Percentiles rank a stretch among this genome's conserved stretches.
These are phyloP conservation scores for Kwoniella bestiolae DNA, from an alignment of 768 basidiomycete species.

Conservation along the genomic window DNA sequence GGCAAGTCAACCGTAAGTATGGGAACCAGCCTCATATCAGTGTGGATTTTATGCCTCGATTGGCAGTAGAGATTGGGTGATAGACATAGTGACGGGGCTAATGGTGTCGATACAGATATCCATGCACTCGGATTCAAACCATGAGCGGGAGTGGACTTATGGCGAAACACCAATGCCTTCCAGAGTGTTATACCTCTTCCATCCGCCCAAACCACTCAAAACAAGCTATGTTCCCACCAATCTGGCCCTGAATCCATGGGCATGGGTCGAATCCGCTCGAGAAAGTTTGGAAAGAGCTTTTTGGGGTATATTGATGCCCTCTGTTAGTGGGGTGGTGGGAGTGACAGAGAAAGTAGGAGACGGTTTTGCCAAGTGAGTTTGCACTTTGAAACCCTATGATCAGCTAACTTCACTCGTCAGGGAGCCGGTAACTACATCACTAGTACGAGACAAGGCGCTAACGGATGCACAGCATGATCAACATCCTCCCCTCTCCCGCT, in stretches of 20 bases:
- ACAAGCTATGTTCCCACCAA: not conserved
- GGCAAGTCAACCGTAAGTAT: constrained; percentile 3
- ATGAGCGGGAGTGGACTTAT: constrained; percentile 19
- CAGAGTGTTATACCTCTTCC: constrained; percentile 22
- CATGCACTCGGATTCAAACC: not conserved
- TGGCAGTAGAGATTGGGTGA: not conserved
- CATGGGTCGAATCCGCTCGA: constrained; percentile 16
- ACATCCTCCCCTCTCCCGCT: constrained; percentile 7
- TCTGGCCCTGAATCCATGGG: constrained; percentile 16
- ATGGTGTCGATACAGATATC: not conserved
- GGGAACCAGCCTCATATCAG: no score
- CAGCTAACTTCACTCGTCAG: not conserved
- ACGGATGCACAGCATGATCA: constrained; percentile 23
- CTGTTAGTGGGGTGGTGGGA: constrained; percentile 19
- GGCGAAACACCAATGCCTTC: constrained; percentile 20
- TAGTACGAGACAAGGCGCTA: no score
- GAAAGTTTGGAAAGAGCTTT: constrained; percentile 19
- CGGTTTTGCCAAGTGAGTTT: constrained; percentile 11
- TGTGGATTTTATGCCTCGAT: not conserved
- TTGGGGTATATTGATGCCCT: constrained; percentile 24
- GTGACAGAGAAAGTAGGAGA: constrained; percentile 10
- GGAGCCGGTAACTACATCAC: no score
- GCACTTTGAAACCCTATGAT: not conserved
- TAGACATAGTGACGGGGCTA: not conserved
- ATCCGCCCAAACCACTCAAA: constrained; percentile 1